Evolutionary conservation across 805 yeast genomes (phyloP).

Genomic region (Yarrowia deformans): DNA sequence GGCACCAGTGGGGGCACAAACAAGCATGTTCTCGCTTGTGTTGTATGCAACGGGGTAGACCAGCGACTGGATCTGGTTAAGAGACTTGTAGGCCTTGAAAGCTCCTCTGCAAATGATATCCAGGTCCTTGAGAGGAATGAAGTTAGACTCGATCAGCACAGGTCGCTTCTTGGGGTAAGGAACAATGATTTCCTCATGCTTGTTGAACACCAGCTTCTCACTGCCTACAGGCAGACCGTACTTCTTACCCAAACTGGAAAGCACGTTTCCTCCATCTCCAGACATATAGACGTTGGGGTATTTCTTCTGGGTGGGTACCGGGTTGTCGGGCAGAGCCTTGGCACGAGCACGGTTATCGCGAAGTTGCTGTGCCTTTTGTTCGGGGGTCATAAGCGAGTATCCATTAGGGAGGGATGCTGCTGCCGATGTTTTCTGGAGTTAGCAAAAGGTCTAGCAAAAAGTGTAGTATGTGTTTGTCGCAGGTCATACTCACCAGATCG

Average conservation of each 20-base stretch:
- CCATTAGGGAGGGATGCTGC: conserved; percentile 24
- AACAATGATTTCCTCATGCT: conserved; percentile 80
- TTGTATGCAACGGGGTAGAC: conserved; percentile 92
- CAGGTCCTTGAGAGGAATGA: conserved; percentile 53
- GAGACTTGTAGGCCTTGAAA: conserved; percentile 74
- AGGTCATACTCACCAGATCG: conserved; percentile 44
- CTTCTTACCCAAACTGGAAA: conserved; percentile 83
- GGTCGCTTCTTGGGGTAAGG: conserved; percentile 67
- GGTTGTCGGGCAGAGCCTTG: conserved; percentile 45
- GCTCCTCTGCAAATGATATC: conserved; percentile 86
- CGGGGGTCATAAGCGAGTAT: conserved; percentile 40
- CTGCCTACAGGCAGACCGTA: conserved; percentile 84
- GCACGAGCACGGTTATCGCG: conserved; percentile 44
- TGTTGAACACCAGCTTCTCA: conserved; percentile 54
- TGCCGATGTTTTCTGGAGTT: conserved; percentile 42
- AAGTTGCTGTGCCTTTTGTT: conserved; percentile 44
- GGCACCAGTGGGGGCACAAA: conserved; percentile 98
- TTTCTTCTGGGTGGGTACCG: conserved; percentile 52
- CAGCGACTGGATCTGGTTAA: conserved; percentile 88
- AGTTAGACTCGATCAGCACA: conserved; percentile 61
- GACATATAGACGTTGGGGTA: conserved; percentile 90
- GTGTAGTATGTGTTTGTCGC: too few relatives aligned
- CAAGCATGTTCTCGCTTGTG: conserved; percentile 92
- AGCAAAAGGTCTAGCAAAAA: neutral
- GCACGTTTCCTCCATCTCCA: conserved; percentile 68